Conservation (phyloP, 108 stramenopile species). For the Skeletonema menzelii region DNA sequence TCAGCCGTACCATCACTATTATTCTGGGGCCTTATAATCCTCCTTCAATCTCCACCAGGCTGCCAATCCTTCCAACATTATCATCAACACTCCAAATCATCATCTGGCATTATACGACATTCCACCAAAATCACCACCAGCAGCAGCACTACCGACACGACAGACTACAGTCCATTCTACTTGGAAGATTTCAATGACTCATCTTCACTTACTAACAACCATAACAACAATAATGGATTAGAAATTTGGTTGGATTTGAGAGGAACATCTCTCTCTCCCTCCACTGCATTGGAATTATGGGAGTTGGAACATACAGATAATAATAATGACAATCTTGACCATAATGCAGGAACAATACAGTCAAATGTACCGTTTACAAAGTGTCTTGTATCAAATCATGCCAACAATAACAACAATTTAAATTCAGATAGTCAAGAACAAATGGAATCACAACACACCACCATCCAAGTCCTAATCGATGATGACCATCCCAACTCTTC, state of each 20-base stretch:
- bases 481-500: too few relatives aligned
- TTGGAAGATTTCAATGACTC: background rate
- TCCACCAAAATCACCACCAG: slow-evolving; percentile 1
- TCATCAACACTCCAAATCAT: background rate
- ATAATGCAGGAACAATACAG: background rate
- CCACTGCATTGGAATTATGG: slow-evolving; percentile 27
- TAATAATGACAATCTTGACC: background rate
- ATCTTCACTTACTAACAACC: background rate
- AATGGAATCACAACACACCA: background rate
- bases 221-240: background rate
- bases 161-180: background rate
- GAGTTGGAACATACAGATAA: slow-evolving; percentile 1
- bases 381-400: slow-evolving; percentile 10
- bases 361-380: slow-evolving; percentile 7
- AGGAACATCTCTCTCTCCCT: slow-evolving; percentile 14
- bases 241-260: slow-evolving; percentile 33
- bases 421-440: background rate
- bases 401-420: background rate
- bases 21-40: background rate
- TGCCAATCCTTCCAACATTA: background rate
- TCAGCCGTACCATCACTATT: background rate
- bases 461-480: slow-evolving; percentile 18
- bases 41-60: background rate
- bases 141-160: background rate
- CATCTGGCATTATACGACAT: background rate